Evolutionary conservation across 2,329 filamentous ascomycete genomes (phyloP).

Genomic region (Mariannaea sp.): DNA sequence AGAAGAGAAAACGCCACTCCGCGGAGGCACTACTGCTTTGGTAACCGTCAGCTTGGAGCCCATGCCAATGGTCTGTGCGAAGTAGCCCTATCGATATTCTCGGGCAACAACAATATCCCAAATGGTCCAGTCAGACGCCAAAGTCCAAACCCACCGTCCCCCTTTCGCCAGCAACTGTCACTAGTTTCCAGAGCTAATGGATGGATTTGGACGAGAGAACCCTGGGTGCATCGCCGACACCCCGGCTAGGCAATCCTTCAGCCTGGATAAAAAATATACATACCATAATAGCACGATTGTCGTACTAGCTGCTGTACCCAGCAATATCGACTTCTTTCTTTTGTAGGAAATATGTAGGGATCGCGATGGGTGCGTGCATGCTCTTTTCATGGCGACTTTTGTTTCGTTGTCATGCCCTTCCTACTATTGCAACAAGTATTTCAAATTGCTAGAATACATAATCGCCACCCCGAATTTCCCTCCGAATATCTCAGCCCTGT

Average conservation of each 20-base stretch:
- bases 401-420: no score
- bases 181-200: background rate
- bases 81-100: background rate
- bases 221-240: background rate
- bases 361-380: no score
- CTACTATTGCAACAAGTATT: no score
- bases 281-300: no score
- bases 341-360: background rate
- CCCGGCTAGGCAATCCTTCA: background rate
- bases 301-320: no score
- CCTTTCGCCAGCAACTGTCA: background rate
- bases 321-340: background rate
- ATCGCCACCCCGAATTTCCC: no score
- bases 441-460: no score
- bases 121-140: background rate
- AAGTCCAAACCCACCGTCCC: background rate
- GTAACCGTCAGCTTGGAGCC: background rate
- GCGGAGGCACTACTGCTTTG: conserved; percentile 2
- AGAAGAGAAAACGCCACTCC: background rate
- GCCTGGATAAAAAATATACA: no score
- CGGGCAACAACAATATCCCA: background rate
- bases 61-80: no score
- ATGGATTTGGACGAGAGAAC: background rate
- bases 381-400: no score
- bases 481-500: no score